Evolutionary conservation across 2,329 filamentous ascomycete genomes (phyloP), one percentile per base, ranked within the genome.

Genomic region (Nannizziopsis arthrosporioides): DNA sequence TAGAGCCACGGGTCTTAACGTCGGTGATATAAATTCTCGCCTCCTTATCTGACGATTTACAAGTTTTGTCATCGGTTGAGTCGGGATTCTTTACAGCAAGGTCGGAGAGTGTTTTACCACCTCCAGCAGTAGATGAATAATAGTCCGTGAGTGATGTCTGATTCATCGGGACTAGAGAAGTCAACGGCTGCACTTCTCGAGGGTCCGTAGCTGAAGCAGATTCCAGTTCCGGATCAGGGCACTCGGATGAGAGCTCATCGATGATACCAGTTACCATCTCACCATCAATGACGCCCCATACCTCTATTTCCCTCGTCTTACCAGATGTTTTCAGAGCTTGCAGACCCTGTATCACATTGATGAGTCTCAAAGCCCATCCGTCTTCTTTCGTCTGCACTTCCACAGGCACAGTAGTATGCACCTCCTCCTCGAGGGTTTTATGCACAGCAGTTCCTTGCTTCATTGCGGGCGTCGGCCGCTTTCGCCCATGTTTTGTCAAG

Each of bases 331-430:
- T 73, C 46, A 90, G 67, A 1, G 81, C 86, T 14, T 85, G 77
- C 43, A 96, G 61, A 0, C 89, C 88, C 59, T 94, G 85, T 31
- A 95, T 83, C 8, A 92, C 73, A 62, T 96, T 96, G 88, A 89
- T 96, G 41, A 96, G 74, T 51, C 80, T 75, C 50, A 96, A 64
- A 0, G 84, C 92, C 65, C 90, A 88, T 0, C 73, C 74, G 59
- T 98, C 92, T 61, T 94, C 89, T 51, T 80, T 84, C 2, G 77
- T 87, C 30, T 74, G 67, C 1, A 88, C 74, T 14, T 84, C 78
- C 3, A 96, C 77, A 2, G 74, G 73, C 0, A 95, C 82, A 0
- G 82, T 81, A 0, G 74, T 81, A 60, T 94, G 85, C 0, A 95
- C 81, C 61, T 96, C 76, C 50, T 90, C 82, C 63, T 98, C 90